A percentile compares a stretch with the other conserved stretches of the same genome.
Evolutionary conservation across 2,329 filamentous ascomycete species (phyloP).

Genomic region (Lasiodiplodia citricola): DNA sequence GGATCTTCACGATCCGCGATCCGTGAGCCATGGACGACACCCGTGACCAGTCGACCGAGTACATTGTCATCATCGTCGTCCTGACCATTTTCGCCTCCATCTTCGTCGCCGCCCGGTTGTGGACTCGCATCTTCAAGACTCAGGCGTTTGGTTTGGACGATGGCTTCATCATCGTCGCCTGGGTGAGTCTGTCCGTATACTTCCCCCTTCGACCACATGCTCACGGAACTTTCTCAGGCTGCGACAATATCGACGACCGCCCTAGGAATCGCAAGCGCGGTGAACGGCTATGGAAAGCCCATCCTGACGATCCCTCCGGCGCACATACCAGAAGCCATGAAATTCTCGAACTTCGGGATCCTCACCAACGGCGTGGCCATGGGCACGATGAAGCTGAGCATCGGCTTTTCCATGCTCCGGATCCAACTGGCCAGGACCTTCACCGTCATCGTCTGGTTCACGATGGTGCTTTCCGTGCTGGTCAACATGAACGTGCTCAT

Average conservation of each 20-base stretch:
- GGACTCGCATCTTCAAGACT: slow-evolving; percentile 5
- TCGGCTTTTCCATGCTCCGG: slow-evolving; percentile 37
- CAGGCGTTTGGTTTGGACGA: slow-evolving; percentile 18
- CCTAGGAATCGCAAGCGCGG: not conserved
- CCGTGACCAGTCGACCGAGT: not conserved
- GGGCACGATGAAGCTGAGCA: slow-evolving; percentile 35
- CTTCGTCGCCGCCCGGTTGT: slow-evolving; percentile 13
- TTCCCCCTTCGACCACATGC: not conserved
- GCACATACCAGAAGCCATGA: slow-evolving; percentile 1
- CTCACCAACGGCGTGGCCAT: slow-evolving; percentile 37
- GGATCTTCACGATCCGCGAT: slow-evolving; percentile 8
- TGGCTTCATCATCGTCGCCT: slow-evolving; percentile 11
- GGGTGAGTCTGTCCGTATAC: not conserved
- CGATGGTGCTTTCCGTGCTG: slow-evolving; percentile 34
- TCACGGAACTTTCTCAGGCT: not conserved
- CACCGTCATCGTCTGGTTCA: slow-evolving; percentile 33
- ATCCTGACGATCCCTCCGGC: slow-evolving; percentile 2
- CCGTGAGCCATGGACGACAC: slow-evolving; percentile 8
- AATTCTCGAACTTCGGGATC: slow-evolving; percentile 11
- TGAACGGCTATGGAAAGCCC: slow-evolving; percentile 1
- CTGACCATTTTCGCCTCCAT: slow-evolving; percentile 2
- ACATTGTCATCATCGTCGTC: not conserved
- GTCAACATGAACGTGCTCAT: slow-evolving; percentile 35
- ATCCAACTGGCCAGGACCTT: slow-evolving; percentile 35
- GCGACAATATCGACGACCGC: slow-evolving; percentile 1